Conservation (phyloP, 257 asterid species). For the Solanum megistacrolobum region DNA sequence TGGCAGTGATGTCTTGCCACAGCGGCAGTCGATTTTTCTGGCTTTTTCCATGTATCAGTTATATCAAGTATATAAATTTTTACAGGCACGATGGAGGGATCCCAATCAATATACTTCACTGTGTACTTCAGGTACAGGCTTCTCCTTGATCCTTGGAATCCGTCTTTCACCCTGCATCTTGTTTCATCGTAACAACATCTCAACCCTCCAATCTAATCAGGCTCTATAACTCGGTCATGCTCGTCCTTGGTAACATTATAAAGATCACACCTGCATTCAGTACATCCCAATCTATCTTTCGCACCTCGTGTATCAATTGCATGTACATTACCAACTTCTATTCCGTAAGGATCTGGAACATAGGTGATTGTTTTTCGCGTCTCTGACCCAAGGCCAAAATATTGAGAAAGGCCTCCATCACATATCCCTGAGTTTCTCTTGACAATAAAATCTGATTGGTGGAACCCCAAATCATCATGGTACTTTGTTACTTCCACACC, state of each 20-base stretch:
- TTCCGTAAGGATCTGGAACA: conserved; percentile 34
- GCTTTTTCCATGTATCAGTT: conserved; percentile 31
- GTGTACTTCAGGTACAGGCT: conserved; percentile 25
- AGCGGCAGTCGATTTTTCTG: not conserved
- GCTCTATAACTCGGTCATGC: conserved; percentile 1
- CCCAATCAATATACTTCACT: conserved; percentile 36
- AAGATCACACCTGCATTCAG: conserved; percentile 32
- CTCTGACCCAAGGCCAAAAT: conserved; percentile 36
- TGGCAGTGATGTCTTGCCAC: conserved; percentile 17
- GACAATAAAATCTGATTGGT: not conserved
- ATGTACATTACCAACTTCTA: conserved; percentile 25
- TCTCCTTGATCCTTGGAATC: not conserved
- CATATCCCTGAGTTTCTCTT: conserved; percentile 19
- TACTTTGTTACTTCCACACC: not conserved
- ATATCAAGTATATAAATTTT: conserved; percentile 31
- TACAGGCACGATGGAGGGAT: conserved; percentile 24
- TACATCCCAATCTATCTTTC: conserved; percentile 20
- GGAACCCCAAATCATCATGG: not conserved
- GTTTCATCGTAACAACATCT: conserved; percentile 20
- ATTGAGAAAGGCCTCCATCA: conserved; percentile 6
- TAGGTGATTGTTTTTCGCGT: conserved; percentile 14
- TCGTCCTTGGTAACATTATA: conserved; percentile 16
- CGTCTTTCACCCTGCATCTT: conserved; percentile 18
- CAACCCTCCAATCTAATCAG: conserved; percentile 26
- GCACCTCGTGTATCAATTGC: conserved; percentile 33